phyloP scores from a whole-genome alignment of 1,139 yeast species.

The Geotrichum candidum region DNA sequence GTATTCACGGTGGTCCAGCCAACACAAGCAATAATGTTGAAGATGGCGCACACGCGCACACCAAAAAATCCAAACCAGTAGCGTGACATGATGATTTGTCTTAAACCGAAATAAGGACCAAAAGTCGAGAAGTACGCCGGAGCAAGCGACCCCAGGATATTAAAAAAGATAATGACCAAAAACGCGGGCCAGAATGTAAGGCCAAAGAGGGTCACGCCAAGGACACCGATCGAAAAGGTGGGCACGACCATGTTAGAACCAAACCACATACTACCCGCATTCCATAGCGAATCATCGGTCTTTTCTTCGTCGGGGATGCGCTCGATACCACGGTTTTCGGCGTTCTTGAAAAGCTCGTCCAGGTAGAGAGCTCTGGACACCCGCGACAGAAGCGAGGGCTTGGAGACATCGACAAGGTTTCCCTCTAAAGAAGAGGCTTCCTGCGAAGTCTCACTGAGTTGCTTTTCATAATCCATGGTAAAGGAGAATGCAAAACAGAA shows the following conservation, averaged over 20 bases:
- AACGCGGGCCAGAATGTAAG: constrained; percentile 62
- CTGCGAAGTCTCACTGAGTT: background rate
- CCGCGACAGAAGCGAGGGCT: background rate
- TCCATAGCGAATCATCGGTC: constrained; percentile 54
- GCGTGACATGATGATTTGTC: constrained; percentile 81
- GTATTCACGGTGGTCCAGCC: constrained; percentile 97
- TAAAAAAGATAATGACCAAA: constrained; percentile 63
- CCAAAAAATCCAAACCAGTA: constrained; percentile 71
- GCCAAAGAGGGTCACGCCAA: constrained; percentile 52
- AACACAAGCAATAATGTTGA: constrained; percentile 79
- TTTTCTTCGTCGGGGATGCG: constrained; percentile 63
- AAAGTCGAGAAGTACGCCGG: constrained; percentile 80
- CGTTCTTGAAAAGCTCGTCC: constrained; percentile 18
- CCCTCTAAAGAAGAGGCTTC: constrained; percentile 2
- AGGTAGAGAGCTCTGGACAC: background rate
- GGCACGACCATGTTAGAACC: constrained; percentile 88
- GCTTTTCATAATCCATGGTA: constrained; percentile 4
- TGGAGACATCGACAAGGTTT: background rate
- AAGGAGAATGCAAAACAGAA: background rate
- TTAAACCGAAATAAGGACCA: constrained; percentile 79
- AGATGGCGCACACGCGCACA: constrained; percentile 68
- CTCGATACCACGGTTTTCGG: constrained; percentile 66
- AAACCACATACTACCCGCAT: constrained; percentile 87
- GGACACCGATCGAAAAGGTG: constrained; percentile 72
- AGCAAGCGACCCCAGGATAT: constrained; percentile 62